phyloP scores from a whole-genome alignment of 441 rosid genomes.

The Adansonia grandidieri region DNA sequence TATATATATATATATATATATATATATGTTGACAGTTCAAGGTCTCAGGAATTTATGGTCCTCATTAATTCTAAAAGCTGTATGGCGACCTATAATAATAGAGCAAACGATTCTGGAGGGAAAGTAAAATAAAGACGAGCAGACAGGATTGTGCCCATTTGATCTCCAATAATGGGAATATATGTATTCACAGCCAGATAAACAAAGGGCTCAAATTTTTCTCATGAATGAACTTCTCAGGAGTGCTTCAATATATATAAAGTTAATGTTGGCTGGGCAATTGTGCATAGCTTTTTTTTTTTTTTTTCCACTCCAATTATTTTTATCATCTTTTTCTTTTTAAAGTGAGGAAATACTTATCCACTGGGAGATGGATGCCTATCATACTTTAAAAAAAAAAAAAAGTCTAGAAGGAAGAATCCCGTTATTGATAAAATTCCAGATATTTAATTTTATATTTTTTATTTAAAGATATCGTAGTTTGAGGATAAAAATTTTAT shows the following conservation, averaged over 20 bases:
- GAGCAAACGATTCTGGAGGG: conserved; percentile 24
- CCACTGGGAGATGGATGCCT: neutral
- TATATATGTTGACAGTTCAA: conserved; percentile 18
- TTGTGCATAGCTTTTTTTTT: neutral
- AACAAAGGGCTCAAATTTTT: neutral
- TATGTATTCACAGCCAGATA: neutral
- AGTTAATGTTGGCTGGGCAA: neutral
- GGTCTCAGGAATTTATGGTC: conserved; percentile 23
- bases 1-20: neutral
- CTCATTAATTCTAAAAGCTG: neutral
- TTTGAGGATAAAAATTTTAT: no score
- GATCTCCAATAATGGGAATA: conserved; percentile 11
- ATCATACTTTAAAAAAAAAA: neutral
- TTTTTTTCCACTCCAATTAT: neutral
- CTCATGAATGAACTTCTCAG: neutral
- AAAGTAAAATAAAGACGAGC: neutral
- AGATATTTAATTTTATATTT: no score
- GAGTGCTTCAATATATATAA: neutral
- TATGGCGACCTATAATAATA: conserved; percentile 26
- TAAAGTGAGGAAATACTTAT: neutral
- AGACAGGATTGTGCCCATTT: conserved; percentile 3
- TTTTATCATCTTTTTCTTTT: neutral
- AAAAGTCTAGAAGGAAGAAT: neutral
- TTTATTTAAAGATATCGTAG: no score
- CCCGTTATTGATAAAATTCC: no score